Percentiles rank a stretch among this genome's conserved stretches.
These are phyloP conservation scores for Fonsecaea multimorphosa DNA, from an alignment of 2,329 filamentous ascomycete genomes.

Conservation along the genomic window DNA sequence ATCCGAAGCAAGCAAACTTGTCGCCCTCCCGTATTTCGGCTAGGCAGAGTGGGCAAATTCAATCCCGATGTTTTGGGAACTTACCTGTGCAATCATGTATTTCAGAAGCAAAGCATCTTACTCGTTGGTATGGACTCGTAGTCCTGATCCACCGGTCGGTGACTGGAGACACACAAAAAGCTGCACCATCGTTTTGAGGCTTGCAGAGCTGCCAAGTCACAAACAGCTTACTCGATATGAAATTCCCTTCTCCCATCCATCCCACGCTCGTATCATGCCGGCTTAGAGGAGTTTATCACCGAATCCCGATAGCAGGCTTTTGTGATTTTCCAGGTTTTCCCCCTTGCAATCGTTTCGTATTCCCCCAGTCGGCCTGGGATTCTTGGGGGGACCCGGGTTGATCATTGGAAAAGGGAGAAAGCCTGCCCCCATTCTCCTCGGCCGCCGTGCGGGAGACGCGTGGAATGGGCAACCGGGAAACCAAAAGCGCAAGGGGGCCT, in stretches of 20 bases:
- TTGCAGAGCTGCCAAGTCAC: constrained; percentile 6
- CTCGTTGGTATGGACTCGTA: neutral
- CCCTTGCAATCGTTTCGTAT: neutral
- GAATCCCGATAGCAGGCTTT: constrained; percentile 9
- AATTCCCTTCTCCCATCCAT: constrained; percentile 7
- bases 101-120: neutral
- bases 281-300: neutral
- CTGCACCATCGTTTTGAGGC: constrained; percentile 17
- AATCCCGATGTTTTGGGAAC: neutral
- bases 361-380: neutral
- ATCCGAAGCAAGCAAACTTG: constrained; percentile 12
- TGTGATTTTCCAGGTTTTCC: constrained; percentile 7
- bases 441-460: constrained; percentile 1
- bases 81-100: neutral
- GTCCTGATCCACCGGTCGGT: neutral
- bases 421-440: neutral
- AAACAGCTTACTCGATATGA: constrained; percentile 1
- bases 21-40: constrained; percentile 10
- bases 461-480: constrained; percentile 2
- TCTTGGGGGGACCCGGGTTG: neutral
- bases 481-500: neutral
- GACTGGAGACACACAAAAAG: constrained; percentile 5
- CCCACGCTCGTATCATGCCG: constrained; percentile 11
- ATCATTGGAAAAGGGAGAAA: constrained; percentile 1
- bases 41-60: constrained; percentile 10